Base-by-base conservation (phyloP, 768 basidiomycete genomes). In the Coprinopsis strossmayeri region DNA sequence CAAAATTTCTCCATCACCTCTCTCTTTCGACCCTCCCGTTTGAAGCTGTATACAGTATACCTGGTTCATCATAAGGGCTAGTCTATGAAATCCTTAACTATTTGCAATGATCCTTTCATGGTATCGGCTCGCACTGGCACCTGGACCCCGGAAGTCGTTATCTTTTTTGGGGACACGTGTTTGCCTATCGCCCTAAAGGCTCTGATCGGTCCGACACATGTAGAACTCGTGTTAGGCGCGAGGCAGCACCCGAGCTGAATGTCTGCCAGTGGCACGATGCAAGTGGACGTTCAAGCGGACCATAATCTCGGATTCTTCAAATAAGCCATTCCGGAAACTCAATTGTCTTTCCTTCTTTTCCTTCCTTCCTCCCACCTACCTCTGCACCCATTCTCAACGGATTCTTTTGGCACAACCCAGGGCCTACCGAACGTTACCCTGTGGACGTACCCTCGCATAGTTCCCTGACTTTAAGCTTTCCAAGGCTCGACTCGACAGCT, bases 121-220 rank as follows among this genome's bases (percentile, higher is more conserved):
- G n/a, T n/a, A n/a, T n/a, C n/a, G n/a, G n/a, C n/a, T n/a, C n/a
- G n/a, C n/a, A n/a, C n/a, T n/a, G n/a, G n/a, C n/a, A n/a, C n/a
- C n/a, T n/a, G n/a, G n/a, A n/a, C n/a, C n/a, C n/a, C n/a, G n/a
- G n/a, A n/a, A n/a, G 30, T 15, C 30, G 30, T 32, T 32, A 32
- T 32, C 30, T 32, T 32, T 38, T 38, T 38, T 38, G 37, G 37
- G 40, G 40, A 46, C 45, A 46, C 45, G 45, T 46, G 45, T 46
- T 46, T n/a, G 5, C 40, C 27, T 46, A 15, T 32, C 18, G 15
- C 21, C 45, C 45, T 26, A 46, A 46, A 34, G 40, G 28, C 28
- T 21, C 15, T 12, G 43, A n/a, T 45, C 28, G n/a, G 27, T 25
- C 21, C 45, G 20, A n/a, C 27, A 34, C 32, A 7, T 46, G 32